Evolutionary conservation across 768 basidiomycete species (phyloP).

Genomic region (Hygrocybe coccinea): DNA sequence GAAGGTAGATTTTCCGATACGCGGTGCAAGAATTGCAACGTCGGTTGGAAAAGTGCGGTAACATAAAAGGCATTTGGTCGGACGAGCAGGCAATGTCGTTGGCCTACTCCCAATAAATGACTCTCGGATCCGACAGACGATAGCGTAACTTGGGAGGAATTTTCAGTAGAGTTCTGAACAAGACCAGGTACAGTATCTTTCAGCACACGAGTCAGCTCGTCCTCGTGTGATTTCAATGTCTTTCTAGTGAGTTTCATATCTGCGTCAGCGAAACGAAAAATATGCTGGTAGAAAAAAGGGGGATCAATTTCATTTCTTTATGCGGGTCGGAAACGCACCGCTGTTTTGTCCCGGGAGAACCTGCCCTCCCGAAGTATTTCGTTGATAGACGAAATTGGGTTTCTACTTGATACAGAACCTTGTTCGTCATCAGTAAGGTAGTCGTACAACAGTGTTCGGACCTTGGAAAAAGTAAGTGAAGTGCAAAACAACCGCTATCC

Average conservation of each 20-base stretch:
- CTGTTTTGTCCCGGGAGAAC: conserved; percentile 70
- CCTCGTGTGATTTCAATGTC: conserved; percentile 70
- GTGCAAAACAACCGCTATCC: background rate
- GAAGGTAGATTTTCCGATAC: conserved; percentile 69
- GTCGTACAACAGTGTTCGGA: conserved; percentile 77
- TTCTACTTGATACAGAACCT: conserved; percentile 70
- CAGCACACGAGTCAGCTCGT: conserved; percentile 75
- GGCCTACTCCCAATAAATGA: conserved; percentile 62
- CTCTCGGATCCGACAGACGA: conserved; percentile 67
- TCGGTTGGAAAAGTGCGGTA: conserved; percentile 90
- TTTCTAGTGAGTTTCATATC: conserved; percentile 69
- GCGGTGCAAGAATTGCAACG: conserved; percentile 74
- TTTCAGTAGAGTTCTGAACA: conserved; percentile 65
- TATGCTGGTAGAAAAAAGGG: conserved; percentile 43
- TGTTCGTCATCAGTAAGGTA: conserved; percentile 92
- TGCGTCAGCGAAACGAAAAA: conserved; percentile 91
- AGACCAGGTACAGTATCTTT: conserved; percentile 93
- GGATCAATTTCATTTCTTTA: background rate
- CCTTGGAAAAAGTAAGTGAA: conserved; percentile 39
- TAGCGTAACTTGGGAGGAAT: conserved; percentile 56
- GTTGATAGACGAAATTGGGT: conserved; percentile 89
- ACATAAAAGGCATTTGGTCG: conserved; percentile 94
- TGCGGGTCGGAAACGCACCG: conserved; percentile 43
- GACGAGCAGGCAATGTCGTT: conserved; percentile 81
- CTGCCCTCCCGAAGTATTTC: conserved; percentile 86